Percentiles rank a stretch among this genome's conserved stretches.
phyloP scores from a whole-genome alignment of 768 basidiomycete genomes.

The Amanita muscaria region DNA sequence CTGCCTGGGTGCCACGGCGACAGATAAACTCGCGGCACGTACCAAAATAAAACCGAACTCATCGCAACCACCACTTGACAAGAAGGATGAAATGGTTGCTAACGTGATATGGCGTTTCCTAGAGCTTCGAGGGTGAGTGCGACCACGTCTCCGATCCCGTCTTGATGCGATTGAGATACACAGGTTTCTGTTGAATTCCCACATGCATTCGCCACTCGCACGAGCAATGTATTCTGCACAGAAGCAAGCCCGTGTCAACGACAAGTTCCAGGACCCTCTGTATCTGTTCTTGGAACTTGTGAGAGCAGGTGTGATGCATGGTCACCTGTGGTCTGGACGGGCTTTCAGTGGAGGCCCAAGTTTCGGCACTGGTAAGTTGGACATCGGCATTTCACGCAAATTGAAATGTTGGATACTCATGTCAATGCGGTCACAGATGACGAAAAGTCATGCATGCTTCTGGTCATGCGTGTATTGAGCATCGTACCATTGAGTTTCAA shows the following conservation, averaged over 20 bases:
- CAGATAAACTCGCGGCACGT: conserved; percentile 70
- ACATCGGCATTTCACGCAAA: conserved; percentile 1
- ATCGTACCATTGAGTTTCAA: conserved; percentile 94
- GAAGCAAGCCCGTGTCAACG: conserved; percentile 73
- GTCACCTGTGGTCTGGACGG: conserved; percentile 79
- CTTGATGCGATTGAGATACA: not conserved
- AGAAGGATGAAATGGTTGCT: conserved; percentile 97
- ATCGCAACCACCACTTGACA: conserved; percentile 57
- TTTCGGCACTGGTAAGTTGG: conserved; percentile 82
- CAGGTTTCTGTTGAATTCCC: conserved; percentile 87
- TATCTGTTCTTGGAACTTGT: conserved; percentile 94
- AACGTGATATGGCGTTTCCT: conserved; percentile 99
- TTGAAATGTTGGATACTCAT: not conserved
- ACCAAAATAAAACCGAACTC: conserved; percentile 62
- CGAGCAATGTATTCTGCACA: conserved; percentile 86
- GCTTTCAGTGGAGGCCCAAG: conserved; percentile 93
- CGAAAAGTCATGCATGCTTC: conserved; percentile 87
- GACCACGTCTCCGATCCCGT: not conserved
- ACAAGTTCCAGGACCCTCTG: conserved; percentile 97
- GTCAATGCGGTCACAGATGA: conserved; percentile 46
- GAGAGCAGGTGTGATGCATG: conserved; percentile 94
- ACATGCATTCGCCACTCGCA: conserved; percentile 83
- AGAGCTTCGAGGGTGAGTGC: conserved; percentile 82
- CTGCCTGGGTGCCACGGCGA: conserved; percentile 84
- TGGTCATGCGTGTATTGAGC: conserved; percentile 94